Evolutionary conservation across 306 rosid species (phyloP).

Genomic region (Phaseolus lunatus): DNA sequence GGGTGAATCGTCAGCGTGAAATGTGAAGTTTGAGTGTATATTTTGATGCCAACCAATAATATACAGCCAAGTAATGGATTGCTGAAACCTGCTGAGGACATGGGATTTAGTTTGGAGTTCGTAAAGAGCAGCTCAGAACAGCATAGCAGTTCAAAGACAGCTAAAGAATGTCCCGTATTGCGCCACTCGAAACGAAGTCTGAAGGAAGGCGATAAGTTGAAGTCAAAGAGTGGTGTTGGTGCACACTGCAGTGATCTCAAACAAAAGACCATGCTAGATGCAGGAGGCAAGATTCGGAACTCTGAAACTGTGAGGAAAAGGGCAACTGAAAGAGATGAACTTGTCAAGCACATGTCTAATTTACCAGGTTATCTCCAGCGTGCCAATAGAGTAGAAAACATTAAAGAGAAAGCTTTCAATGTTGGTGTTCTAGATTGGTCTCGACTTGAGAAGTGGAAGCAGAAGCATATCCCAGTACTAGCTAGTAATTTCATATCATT

Average conservation of each 20-base stretch:
- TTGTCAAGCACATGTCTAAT: constrained; percentile 90
- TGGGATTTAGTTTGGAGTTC: constrained; percentile 64
- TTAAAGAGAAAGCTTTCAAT: constrained; percentile 75
- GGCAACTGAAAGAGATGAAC: constrained; percentile 67
- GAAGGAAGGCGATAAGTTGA: constrained; percentile 53
- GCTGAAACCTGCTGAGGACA: constrained; percentile 57
- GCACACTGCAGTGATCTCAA: constrained; percentile 46
- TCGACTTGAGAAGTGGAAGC: constrained; percentile 84
- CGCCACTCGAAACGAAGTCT: constrained; percentile 50
- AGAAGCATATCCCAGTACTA: constrained; percentile 49
- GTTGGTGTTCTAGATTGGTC: constrained; percentile 94
- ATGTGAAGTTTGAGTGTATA: constrained; percentile 43
- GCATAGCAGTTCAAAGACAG: constrained; percentile 54
- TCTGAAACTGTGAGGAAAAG: constrained; percentile 48
- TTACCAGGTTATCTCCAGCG: constrained; percentile 80
- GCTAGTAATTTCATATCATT: constrained; percentile 49
- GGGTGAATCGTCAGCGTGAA: constrained; percentile 41
- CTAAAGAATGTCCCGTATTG: constrained; percentile 51
- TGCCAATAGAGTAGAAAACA: constrained; percentile 59
- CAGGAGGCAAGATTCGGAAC: constrained; percentile 38
- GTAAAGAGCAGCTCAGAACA: constrained; percentile 56
- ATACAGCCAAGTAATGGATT: constrained; percentile 43
- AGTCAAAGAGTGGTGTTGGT: constrained; percentile 55
- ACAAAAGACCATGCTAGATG: constrained; percentile 47
- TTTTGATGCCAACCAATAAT: constrained; percentile 48